Base-by-base conservation (phyloP, 495 filamentous ascomycete species). In the Hypoxylon lienhwacheense region DNA sequence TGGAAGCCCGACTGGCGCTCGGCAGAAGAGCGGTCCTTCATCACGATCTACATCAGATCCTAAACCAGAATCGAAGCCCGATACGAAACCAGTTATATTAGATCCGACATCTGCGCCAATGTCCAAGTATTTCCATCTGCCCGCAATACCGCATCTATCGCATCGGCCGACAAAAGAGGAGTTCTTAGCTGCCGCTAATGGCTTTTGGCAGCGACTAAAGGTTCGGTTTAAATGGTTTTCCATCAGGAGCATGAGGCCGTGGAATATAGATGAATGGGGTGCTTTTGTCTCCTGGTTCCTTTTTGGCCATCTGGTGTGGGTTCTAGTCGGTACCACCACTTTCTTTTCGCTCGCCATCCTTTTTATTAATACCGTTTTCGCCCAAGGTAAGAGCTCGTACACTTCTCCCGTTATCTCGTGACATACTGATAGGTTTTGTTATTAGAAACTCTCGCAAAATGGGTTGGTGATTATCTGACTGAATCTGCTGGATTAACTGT, bases 181-280 rank as follows among this genome's bases (percentile, higher is more conserved):
- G 70, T 81, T 98, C 42, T 74, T 98, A 28, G 88, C 85, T 22
- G 92, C 95, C 33, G 92, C 93, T 16, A 96, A 84, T 11, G 90
- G 91, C 1, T 96, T 97, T 67, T 90, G 90, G 82, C 87, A 92
- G 11, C 81, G 93, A n/a, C 64, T 96, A 7, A 89, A 87, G 61
- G 87, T 97, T 24, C 84, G 90, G 14, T 96, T 97, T 72, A 98
- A 98, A 66, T 98, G 95, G 93, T 85, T 95, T 55, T 91, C 93
- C 12, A 97, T 98, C 62, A 78, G 91, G 60, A 95, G 90, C 68
- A 87, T 87, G 66, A 83, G 93, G n/a, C 93, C 93, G 1, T 98
- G 92, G 78, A 98, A 92, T 70, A 79, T 85, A 15, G 93, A 98
- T 68, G 93, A 98, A 65, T 95, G 96, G 68, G 84, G 88, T 33